Evolutionary conservation across 495 filamentous ascomycete species (phyloP).

Genomic region (Lindgomyces ingoldianus): DNA sequence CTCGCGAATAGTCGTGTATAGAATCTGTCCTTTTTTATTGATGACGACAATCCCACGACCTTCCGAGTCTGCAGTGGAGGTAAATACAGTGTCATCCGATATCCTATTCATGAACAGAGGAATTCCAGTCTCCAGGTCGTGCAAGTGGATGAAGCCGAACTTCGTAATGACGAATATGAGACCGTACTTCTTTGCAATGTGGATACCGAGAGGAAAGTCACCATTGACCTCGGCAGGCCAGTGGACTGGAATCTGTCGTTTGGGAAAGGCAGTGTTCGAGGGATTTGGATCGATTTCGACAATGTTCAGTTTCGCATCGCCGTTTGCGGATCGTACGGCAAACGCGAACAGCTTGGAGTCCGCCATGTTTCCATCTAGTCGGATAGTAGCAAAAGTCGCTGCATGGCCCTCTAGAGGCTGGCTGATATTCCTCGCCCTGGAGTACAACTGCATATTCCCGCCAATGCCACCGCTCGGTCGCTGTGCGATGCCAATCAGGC

Average conservation of each 20-base stretch:
- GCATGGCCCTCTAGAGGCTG: slow-evolving; percentile 98
- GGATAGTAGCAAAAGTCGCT: slow-evolving; percentile 87
- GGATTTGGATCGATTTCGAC: slow-evolving; percentile 95
- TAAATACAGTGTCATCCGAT: slow-evolving; percentile 98
- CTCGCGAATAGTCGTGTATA: slow-evolving; percentile 91
- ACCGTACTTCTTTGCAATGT: slow-evolving; percentile 92
- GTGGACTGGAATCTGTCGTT: slow-evolving; percentile 96
- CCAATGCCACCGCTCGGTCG: slow-evolving; percentile 91
- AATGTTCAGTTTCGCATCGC: slow-evolving; percentile 89
- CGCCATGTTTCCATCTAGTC: slow-evolving; percentile 81
- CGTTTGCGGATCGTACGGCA: slow-evolving; percentile 80
- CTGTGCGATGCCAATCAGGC: slow-evolving; percentile 91
- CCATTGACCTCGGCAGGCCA: slow-evolving; percentile 93
- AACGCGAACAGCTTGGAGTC: slow-evolving; percentile 98
- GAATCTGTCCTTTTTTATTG: slow-evolving; percentile 94
- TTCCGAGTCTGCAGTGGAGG: slow-evolving; percentile 79
- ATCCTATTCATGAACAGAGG: slow-evolving; percentile 99
- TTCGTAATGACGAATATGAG: slow-evolving; percentile 97
- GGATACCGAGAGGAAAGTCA: slow-evolving; percentile 98
- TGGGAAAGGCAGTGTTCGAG: slow-evolving; percentile 80
- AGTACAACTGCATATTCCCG: slow-evolving; percentile 95
- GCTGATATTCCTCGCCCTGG: slow-evolving; percentile 90
- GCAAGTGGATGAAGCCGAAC: slow-evolving; percentile 98
- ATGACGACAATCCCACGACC: slow-evolving; percentile 89
- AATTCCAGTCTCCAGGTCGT: slow-evolving; percentile 94